Evolutionary conservation across 306 rosid species (phyloP).

Genomic region (Corylus americana): DNA sequence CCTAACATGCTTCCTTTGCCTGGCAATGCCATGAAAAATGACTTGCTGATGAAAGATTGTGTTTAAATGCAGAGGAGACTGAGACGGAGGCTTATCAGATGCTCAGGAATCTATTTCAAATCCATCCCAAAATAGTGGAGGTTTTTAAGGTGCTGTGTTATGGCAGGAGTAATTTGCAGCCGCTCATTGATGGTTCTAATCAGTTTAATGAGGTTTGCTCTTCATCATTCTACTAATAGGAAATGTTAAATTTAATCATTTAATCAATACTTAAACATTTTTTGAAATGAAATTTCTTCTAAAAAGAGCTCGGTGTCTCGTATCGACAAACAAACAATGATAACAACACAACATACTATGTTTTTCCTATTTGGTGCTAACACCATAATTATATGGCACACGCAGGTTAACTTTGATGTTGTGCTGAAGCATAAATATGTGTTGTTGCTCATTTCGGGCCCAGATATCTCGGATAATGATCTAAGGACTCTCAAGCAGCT

Average conservation of each 20-base stretch:
- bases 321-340: too few relatives aligned
- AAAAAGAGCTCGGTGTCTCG: too few relatives aligned
- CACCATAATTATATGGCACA: too few relatives aligned
- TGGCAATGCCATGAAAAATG: not conserved
- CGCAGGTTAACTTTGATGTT: conserved; percentile 14
- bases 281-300: too few relatives aligned
- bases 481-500: conserved; percentile 19
- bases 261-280: too few relatives aligned
- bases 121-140: conserved; percentile 24
- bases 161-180: conserved; percentile 7
- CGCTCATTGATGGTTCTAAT: conserved; percentile 1
- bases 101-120: conserved; percentile 16
- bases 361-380: not conserved
- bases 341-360: too few relatives aligned
- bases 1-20: too few relatives aligned
- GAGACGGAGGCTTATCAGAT: not conserved
- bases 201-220: conserved; percentile 6
- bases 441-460: conserved; percentile 15
- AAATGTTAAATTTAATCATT: too few relatives aligned
- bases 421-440: conserved; percentile 7
- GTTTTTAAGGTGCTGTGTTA: conserved; percentile 30
- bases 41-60: not conserved
- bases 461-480: conserved; percentile 34
- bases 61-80: conserved; percentile 30
- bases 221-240: too few relatives aligned